Conservation (phyloP, 1,139 yeast genomes). For the Diutina siamensis region DNA sequence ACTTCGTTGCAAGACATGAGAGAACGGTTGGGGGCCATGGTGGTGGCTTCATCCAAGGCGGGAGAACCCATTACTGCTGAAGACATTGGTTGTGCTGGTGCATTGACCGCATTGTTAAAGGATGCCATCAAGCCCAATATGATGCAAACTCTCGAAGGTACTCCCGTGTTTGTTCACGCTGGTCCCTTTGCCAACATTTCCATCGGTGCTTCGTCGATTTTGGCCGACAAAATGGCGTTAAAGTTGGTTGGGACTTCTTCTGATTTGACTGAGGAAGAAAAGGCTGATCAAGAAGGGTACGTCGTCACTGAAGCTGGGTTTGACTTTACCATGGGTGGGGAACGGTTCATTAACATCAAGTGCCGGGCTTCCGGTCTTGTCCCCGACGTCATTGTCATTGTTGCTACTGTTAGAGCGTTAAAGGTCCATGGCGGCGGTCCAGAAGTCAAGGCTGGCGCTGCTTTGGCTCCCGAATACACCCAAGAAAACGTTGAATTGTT, state of each 20-base stretch:
- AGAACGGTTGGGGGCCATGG: constrained; percentile 82
- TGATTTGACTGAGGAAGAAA: constrained; percentile 35
- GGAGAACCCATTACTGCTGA: constrained; percentile 94
- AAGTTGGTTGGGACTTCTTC: constrained; percentile 63
- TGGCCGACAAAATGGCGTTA: constrained; percentile 92
- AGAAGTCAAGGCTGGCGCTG: constrained; percentile 90
- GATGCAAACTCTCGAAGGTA: constrained; percentile 97
- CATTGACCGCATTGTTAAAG: constrained; percentile 86
- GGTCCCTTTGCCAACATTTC: constrained; percentile 98
- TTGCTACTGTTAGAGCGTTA: constrained; percentile 94
- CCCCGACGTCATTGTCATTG: constrained; percentile 91
- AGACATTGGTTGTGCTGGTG: constrained; percentile 96
- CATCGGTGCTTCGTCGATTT: constrained; percentile 89
- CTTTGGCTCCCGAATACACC: constrained; percentile 78
- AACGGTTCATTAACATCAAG: constrained; percentile 91
- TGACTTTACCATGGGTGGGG: constrained; percentile 99
- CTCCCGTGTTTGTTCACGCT: constrained; percentile 96
- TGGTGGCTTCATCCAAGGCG: constrained; percentile 67
- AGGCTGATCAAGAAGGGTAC: constrained; percentile 63
- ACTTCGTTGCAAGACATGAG: constrained; percentile 79
- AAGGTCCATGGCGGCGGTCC: constrained; percentile 99
- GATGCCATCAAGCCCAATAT: constrained; percentile 96
- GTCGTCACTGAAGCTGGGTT: constrained; percentile 98
- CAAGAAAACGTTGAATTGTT: constrained; percentile 80
- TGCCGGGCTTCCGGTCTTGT: constrained; percentile 85